Base-by-base conservation (phyloP, 441 rosid genomes). In the Pelargonium fulgidum region DNA sequence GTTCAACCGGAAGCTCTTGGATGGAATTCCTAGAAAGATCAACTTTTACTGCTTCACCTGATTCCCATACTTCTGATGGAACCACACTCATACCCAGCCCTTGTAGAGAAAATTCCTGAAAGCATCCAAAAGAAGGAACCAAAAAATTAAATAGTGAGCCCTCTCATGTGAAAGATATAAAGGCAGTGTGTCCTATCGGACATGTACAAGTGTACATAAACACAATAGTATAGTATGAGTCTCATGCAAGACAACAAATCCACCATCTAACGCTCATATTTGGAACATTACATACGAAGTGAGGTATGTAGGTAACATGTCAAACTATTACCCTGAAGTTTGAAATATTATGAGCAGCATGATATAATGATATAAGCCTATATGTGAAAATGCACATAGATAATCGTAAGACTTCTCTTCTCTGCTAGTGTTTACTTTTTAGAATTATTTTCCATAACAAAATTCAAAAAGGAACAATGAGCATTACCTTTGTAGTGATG, bases 51-150 rank as follows among this genome's bases (percentile, higher is more conserved):
- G 89, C 81, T 76, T 85, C 97, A 78, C 86, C 73, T 52, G 90
- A 77, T 77, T 87, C 90, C 93, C 95, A 93, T 67, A 80, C 93
- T 85, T 89, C 87, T 68, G 95, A 84, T 77, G 97, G 98, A 66
- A 89, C 86, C 71, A 71, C 79, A 74, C 54, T 85, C 84, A 93
- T 81, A 73, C 83, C 86, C 83, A 81, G 71, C 73, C 93, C 89
- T 73, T 78, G 86, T 72, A 93, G 77, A 80, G 85, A 86, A 72
- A 93, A 90, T 69, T 89, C 98, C 98, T 93, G 82, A 33, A 72
- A 76, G 70, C 36, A 59, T 59, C 63, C 63, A 59, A 59, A 59
- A 59, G n/a, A 59, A 59, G 39, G 39, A 33, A 33, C 39, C 39
- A 33, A 5, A 8, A 26, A 9, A 4, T 24, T 19, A 56, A 58